phyloP scores from a whole-genome alignment of 2,329 filamentous ascomycete genomes.

The Cercospora sesami region DNA sequence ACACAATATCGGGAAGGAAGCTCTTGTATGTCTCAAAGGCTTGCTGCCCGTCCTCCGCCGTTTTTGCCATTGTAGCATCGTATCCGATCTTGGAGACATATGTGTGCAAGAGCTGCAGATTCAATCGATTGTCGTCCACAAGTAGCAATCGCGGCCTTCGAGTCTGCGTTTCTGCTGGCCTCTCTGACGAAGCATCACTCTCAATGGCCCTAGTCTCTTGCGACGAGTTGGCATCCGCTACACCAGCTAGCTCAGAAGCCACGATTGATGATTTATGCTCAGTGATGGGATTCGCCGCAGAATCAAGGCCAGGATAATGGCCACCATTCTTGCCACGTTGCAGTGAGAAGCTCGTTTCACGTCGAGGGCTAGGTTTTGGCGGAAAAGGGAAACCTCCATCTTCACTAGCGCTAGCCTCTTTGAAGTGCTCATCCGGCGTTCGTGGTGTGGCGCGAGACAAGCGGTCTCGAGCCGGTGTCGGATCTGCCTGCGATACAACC shows the following conservation, averaged over 20 bases:
- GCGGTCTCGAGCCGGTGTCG: background rate
- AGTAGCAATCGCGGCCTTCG: constrained; percentile 29
- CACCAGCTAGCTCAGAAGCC: background rate
- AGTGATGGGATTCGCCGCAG: background rate
- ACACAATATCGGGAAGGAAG: constrained; percentile 47
- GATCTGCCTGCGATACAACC: background rate
- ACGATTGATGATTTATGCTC: background rate
- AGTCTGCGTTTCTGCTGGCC: constrained; percentile 7
- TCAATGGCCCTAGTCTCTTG: background rate
- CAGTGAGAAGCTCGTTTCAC: background rate
- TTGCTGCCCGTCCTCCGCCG: constrained; percentile 49
- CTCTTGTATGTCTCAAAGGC: constrained; percentile 47
- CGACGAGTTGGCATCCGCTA: background rate
- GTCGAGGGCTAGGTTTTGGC: background rate
- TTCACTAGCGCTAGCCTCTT: constrained; percentile 11
- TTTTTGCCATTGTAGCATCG: constrained; percentile 36
- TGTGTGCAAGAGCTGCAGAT: constrained; percentile 35
- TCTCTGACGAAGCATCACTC: constrained; percentile 7
- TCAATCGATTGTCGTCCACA: constrained; percentile 36
- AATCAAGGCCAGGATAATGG: background rate
- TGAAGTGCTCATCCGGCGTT: background rate
- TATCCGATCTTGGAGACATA: constrained; percentile 35
- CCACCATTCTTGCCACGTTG: background rate
- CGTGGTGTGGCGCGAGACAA: background rate
- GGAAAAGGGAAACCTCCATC: constrained; percentile 22